Conservation (phyloP, 169 alveolate species). For the Plasmodium falciparum region DNA sequence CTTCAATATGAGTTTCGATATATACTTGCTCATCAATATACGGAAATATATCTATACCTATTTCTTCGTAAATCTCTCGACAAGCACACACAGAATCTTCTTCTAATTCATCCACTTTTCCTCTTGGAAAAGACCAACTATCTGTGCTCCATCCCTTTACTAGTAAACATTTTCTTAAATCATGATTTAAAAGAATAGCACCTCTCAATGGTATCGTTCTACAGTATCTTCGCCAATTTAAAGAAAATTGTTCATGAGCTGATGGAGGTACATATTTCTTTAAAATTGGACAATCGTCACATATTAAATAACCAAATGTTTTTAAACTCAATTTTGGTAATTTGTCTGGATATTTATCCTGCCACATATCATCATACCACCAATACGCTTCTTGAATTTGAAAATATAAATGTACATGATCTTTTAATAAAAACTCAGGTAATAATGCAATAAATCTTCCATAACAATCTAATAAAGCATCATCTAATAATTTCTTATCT, state of each 20-base stretch:
- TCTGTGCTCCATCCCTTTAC: slow-evolving; percentile 91
- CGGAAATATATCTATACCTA: slow-evolving; percentile 90
- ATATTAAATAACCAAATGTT: slow-evolving; percentile 87
- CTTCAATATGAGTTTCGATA: slow-evolving; percentile 86
- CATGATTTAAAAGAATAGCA: slow-evolving; percentile 88
- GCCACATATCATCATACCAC: slow-evolving; percentile 95
- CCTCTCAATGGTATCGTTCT: slow-evolving; percentile 92
- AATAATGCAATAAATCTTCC: slow-evolving; percentile 92
- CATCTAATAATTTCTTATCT: slow-evolving; percentile 84
- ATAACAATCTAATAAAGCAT: slow-evolving; percentile 90
- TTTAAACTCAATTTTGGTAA: slow-evolving; percentile 85
- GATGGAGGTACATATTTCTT: slow-evolving; percentile 81
- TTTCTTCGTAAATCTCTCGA: slow-evolving; percentile 95
- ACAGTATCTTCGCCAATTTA: slow-evolving; percentile 87
- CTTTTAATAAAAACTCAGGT: slow-evolving; percentile 90
- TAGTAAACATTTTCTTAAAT: slow-evolving; percentile 86
- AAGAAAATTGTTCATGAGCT: slow-evolving; percentile 82
- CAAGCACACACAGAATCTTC: slow-evolving; percentile 94
- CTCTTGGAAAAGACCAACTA: slow-evolving; percentile 95
- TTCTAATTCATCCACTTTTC: slow-evolving; percentile 95
- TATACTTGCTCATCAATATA: slow-evolving; percentile 84
- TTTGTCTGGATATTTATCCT: slow-evolving; percentile 84
- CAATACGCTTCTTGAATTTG: slow-evolving; percentile 93
- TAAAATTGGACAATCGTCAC: slow-evolving; percentile 89
- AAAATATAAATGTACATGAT: slow-evolving; percentile 90